Evolutionary conservation across 139 green algal genomes (phyloP).

Genomic region (Micromonas pusilla): DNA sequence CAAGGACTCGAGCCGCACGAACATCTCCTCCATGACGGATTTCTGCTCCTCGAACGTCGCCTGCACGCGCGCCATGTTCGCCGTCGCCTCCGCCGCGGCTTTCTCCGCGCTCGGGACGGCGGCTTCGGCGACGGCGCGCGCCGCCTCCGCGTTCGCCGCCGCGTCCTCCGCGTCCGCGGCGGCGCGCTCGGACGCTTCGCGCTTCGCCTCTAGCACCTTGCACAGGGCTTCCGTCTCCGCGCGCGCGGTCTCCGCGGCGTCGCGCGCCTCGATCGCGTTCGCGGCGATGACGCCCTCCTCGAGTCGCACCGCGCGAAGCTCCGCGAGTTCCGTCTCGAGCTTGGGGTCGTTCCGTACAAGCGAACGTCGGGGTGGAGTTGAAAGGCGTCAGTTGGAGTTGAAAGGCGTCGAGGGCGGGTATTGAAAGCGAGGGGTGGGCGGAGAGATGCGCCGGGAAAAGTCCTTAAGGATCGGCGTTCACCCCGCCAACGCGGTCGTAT

Average conservation of each 20-base stretch:
- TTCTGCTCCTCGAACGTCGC: constrained; percentile 22
- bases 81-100: not conserved
- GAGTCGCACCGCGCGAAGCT: not conserved
- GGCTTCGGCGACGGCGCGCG: not conserved
- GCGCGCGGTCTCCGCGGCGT: too few species aligned
- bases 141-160: not conserved
- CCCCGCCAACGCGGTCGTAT: too few species aligned
- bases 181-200: not conserved
- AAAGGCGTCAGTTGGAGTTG: too few species aligned
- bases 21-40: constrained; percentile 25
- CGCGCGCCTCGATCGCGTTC: not conserved
- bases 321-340: not conserved
- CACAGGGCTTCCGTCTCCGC: not conserved
- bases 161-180: not conserved
- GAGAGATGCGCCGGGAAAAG: too few species aligned
- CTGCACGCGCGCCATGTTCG: not conserved
- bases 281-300: constrained; percentile 5
- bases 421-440: too few species aligned
- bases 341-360: too few species aligned
- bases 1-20: not conserved
- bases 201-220: not conserved
- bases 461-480: too few species aligned
- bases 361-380: too few species aligned
- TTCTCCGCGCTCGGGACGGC: not conserved
- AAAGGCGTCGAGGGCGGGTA: too few species aligned